These are phyloP conservation scores for Discostella stelligeroides DNA, from an alignment of 108 stramenopile species.

Conservation along the genomic window DNA sequence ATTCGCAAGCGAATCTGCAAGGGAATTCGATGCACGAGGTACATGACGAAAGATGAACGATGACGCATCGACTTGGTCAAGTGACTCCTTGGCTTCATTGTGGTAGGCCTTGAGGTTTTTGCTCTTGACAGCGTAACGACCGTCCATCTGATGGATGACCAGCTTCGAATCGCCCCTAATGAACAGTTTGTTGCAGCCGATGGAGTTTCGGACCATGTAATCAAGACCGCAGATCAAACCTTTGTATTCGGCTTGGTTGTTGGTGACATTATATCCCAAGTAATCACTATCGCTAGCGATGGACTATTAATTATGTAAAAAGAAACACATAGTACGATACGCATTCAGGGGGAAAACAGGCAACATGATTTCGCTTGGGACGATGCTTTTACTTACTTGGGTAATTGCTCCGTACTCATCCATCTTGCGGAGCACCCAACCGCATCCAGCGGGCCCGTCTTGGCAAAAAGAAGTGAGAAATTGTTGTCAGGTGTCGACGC, in stretches of 20 bases:
- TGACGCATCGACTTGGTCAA: slow-evolving; percentile 1
- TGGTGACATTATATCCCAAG: slow-evolving; percentile 36
- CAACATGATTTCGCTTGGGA: too few relatives aligned
- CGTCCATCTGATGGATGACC: slow-evolving; percentile 29
- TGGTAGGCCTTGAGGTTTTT: slow-evolving; percentile 15
- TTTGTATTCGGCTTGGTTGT: slow-evolving; percentile 41
- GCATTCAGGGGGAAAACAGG: neutral
- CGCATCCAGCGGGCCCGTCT: slow-evolving; percentile 32
- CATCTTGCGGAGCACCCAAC: slow-evolving; percentile 32
- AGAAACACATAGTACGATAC: too few relatives aligned
- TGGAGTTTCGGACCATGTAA: slow-evolving; percentile 10
- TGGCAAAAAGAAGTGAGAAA: too few relatives aligned
- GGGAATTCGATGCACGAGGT: slow-evolving; percentile 2
- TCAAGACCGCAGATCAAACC: slow-evolving; percentile 16
- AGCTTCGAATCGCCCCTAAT: slow-evolving; percentile 35
- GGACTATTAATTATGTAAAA: neutral
- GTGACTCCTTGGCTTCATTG: slow-evolving; percentile 16
- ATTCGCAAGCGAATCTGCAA: slow-evolving; percentile 27
- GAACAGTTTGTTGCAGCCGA: slow-evolving; percentile 14
- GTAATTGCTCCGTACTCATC: slow-evolving; percentile 15
- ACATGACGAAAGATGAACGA: slow-evolving; percentile 15
- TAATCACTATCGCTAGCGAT: slow-evolving; percentile 17
- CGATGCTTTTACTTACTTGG: too few relatives aligned
- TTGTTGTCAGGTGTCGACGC: too few relatives aligned
- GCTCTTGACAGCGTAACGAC: slow-evolving; percentile 30